Base-by-base conservation (phyloP, 1,139 yeast species). In the Saccharomycopsis hybrid region DNA sequence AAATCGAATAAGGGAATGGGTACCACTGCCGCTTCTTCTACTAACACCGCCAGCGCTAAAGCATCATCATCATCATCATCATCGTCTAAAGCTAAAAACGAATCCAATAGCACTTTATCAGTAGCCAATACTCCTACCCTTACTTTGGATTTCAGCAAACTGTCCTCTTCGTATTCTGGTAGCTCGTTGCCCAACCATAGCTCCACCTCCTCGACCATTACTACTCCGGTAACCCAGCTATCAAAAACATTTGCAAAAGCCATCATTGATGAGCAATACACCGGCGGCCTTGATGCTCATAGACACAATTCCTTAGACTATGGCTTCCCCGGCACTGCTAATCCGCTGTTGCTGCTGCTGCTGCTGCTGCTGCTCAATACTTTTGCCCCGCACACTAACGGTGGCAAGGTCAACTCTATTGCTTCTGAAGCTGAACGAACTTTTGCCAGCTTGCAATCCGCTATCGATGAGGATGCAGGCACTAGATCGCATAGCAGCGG, bases 141-240 rank as follows among this genome's bases (percentile, higher is more conserved):
- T 38, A 9, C 9, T 46, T n/a, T 25, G 27, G 39, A 40, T 13
- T 7, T 18, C 9, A 27, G 32, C 25, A 38, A 25, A 27, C 45
- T n/a, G 25, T n/a, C 13, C 9, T n/a, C 13, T 8, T 13, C 41
- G n/a, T 11, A 31, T 31, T 31, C 35, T 8, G 11, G 11, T 31
- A 9, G 13, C 24, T 11, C 39, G 5, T 8, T 36, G 18, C 39
- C 39, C 13, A 9, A 7, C 5, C 5, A 5, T 33, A 27, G 25
- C 33, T 5, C 24, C 35, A 8, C 25, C 33, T 29, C 33, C 18
- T 8, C 43, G 7, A 27, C 35, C 18, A 25, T 13, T 11, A 43
- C 47, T 3, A 49, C 52, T 33, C 52, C 52, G 2, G 39, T 49
- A 8, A 47, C 52, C 9, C 52, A 42, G 47, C 44, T 49, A 3